phyloP scores from a whole-genome alignment of 164 flowering plant genomes.

The Liriodendron chinense region DNA sequence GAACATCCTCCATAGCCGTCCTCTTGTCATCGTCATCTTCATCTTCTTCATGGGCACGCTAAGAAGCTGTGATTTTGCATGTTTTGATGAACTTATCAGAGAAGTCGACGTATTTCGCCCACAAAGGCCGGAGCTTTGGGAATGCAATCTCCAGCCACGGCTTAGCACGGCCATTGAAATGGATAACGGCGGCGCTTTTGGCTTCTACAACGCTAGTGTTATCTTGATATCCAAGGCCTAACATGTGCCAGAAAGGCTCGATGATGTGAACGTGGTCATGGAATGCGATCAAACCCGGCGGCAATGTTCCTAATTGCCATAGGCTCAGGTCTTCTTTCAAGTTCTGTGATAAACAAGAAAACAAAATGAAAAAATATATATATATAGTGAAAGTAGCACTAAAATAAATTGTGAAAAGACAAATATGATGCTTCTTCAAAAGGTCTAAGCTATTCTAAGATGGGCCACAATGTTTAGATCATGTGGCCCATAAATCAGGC shows the following conservation, averaged over 20 bases:
- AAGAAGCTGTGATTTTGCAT: conserved; percentile 65
- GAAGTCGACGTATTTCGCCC: conserved; percentile 82
- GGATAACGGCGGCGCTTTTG: conserved; percentile 78
- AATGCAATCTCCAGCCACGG: conserved; percentile 98
- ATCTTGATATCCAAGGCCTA: conserved; percentile 93
- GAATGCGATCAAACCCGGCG: conserved; percentile 94
- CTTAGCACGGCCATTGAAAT: conserved; percentile 93
- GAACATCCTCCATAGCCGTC: neutral
- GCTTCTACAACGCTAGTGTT: conserved; percentile 72
- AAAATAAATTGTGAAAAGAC: neutral
- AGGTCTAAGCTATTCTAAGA: neutral
- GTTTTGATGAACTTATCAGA: conserved; percentile 70
- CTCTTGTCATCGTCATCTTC: neutral
- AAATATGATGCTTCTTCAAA: neutral
- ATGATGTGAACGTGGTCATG: conserved; percentile 80
- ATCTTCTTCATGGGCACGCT: conserved; percentile 14
- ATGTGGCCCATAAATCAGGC: no score
- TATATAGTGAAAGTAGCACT: no score
- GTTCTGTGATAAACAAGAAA: conserved; percentile 53
- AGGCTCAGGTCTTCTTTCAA: conserved; percentile 85
- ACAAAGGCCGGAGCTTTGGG: conserved; percentile 64
- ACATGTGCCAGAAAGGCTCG: conserved; percentile 97
- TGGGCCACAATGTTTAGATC: neutral
- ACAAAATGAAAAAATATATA: neutral
- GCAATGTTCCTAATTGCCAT: conserved; percentile 95